These are phyloP conservation scores for Penicillium sp. DNA, from an alignment of 2,329 filamentous ascomycete genomes.

Conservation along the genomic window DNA sequence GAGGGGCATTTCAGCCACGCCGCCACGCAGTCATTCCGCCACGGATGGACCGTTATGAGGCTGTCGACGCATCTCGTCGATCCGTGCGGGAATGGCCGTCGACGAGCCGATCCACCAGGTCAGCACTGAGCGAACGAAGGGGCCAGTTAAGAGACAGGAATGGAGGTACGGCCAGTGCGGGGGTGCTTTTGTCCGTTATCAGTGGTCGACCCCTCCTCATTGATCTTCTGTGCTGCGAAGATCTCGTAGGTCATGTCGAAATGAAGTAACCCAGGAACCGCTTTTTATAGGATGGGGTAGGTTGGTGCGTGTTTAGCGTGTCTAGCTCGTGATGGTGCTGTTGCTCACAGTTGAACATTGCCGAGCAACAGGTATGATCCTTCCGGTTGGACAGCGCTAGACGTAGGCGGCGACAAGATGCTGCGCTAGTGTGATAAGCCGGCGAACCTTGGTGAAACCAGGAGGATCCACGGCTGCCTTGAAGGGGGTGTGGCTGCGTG, in stretches of 20 bases:
- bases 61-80: slow-evolving; percentile 10
- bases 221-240: background rate
- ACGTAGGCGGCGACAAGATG: background rate
- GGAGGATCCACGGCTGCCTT: slow-evolving; percentile 2
- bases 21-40: background rate
- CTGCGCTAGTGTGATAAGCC: background rate
- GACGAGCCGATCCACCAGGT: slow-evolving; percentile 4
- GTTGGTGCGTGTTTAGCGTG: no score
- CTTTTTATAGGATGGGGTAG: no score
- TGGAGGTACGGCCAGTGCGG: background rate
- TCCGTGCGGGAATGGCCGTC: slow-evolving; percentile 14
- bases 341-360: no score
- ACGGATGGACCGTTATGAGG: slow-evolving; percentile 7
- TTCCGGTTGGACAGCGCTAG: no score
- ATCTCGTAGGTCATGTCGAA: background rate
- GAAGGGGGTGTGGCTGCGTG: background rate
- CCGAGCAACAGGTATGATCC: no score
- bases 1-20: slow-evolving; percentile 2
- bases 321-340: no score
- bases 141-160: background rate
- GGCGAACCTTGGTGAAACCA: slow-evolving; percentile 1
- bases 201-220: background rate
- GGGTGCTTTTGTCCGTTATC: background rate
- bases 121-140: background rate
- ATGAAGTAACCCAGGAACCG: no score